Base-by-base conservation (phyloP, 768 basidiomycete species). In the Dendrothele bispora region DNA sequence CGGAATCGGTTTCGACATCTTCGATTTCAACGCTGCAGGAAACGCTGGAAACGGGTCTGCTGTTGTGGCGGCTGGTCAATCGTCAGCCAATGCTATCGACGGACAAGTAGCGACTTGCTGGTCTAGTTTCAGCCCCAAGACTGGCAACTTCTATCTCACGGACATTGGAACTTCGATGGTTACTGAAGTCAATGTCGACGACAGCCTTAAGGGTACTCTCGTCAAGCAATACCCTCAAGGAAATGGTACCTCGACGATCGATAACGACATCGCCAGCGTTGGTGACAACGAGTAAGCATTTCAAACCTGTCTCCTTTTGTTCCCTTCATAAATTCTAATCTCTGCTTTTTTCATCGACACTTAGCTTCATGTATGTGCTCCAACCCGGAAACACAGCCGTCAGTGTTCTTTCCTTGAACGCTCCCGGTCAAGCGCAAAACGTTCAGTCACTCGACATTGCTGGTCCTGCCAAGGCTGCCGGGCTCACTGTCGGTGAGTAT, bases 141-240 rank as follows among this genome's bases (percentile, higher is more conserved):
- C 71, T 1, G 70, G 70, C 4, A 73, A 69, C 58, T 76, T 71
- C 61, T 76, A 71, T 58, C 55, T 76, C 14, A 75, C 67, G 25
- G 73, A 76, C 46, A 70, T 74, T 34, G 65, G 56, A 3, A 74
- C 72, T 28, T 55, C 68, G 3, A 57, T 59, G 7, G 58, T 72
- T 34, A 78, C 75, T 0, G 78, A 79, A 61, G 69, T 77, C 32
- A 65, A 68, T 37, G 67, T 80, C 37, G 71, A 75, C 55, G 59
- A 64, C 50, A 72, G 75, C 50, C 65, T 79, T 25, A 66, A 67
- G 46, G 71, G 64, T 4, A 61, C 64, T n/a, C 69, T 79, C 34
- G 73, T 77, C 35, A 73, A 70, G 69, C 72, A 74, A 69, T 74
- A 71, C 55, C 52, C 62, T 7, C 70, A 70, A 57, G 61, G 59